Evolutionary conservation across 768 basidiomycete genomes (phyloP).

Genomic region (Collybia nuda): DNA sequence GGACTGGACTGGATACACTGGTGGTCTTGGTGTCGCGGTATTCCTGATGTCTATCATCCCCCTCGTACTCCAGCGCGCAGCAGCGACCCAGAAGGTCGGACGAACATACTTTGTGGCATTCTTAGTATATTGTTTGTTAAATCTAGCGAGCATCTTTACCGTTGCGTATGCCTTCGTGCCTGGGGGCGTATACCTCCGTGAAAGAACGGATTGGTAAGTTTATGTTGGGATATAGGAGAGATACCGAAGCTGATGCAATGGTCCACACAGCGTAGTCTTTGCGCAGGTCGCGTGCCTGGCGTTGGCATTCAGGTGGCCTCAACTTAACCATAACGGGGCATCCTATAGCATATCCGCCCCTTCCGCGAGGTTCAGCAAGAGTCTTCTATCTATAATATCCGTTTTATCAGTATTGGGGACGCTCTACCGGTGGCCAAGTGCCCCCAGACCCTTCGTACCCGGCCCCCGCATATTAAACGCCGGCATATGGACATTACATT

Average conservation of each 20-base stretch:
- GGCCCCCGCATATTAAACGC: constrained; percentile 71
- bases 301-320: constrained; percentile 44
- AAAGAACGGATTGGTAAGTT: constrained; percentile 72
- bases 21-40: constrained; percentile 60
- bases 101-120: constrained; percentile 57
- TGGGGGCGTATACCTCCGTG: constrained; percentile 70
- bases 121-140: constrained; percentile 59
- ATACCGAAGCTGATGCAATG: background rate
- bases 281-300: constrained; percentile 53
- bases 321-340: background rate
- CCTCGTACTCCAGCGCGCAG: constrained; percentile 44
- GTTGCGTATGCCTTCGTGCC: constrained; percentile 92
- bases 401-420: constrained; percentile 52
- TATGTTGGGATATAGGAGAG: background rate
- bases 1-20: constrained; percentile 70
- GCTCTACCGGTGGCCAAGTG: constrained; percentile 50
- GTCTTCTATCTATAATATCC: constrained; percentile 36
- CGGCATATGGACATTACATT: constrained; percentile 92
- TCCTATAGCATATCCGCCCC: background rate
- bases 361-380: constrained; percentile 21
- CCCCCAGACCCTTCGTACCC: constrained; percentile 59
- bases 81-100: constrained; percentile 37
- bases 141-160: constrained; percentile 75
- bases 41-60: constrained; percentile 71
- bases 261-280: constrained; percentile 44